A percentile compares a stretch with the other conserved stretches of the same genome.
These are phyloP conservation scores for Podospora anserina DNA, from an alignment of 495 filamentous ascomycete species.

Conservation along the genomic window DNA sequence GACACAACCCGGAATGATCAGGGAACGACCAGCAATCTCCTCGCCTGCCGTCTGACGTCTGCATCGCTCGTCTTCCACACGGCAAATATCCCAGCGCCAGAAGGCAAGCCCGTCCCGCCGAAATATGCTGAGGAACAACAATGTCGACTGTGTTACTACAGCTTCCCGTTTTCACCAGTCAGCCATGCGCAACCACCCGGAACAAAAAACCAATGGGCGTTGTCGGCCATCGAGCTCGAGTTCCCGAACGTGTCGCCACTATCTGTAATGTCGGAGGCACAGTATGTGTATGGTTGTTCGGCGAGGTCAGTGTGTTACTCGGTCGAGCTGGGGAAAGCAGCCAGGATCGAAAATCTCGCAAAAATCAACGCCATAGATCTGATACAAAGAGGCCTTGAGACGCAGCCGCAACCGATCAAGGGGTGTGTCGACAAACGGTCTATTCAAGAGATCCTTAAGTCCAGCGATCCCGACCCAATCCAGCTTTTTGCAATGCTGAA, in stretches of 20 bases:
- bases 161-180: conserved; percentile 41
- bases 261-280: conserved; percentile 51
- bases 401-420: conserved; percentile 20
- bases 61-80: conserved; percentile 57
- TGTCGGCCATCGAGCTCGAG: conserved; percentile 60
- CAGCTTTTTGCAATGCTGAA: conserved; percentile 55
- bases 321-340: conserved; percentile 50
- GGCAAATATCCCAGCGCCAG: conserved; percentile 52
- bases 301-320: conserved; percentile 48
- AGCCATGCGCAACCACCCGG: not conserved
- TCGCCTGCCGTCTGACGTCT: conserved; percentile 60
- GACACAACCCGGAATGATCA: conserved; percentile 31
- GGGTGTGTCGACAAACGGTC: conserved; percentile 15
- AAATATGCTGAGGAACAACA: conserved; percentile 55
- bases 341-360: conserved; percentile 59
- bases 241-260: conserved; percentile 55
- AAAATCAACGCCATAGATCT: conserved; percentile 54
- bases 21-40: conserved; percentile 50
- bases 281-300: conserved; percentile 56
- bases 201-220: conserved; percentile 55
- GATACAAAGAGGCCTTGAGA: conserved; percentile 40
- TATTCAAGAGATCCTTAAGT: conserved; percentile 32
- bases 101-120: conserved; percentile 29
- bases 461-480: conserved; percentile 48
- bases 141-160: conserved; percentile 64